Conservation (phyloP, 306 rosid species). For the Parietaria judaica region DNA sequence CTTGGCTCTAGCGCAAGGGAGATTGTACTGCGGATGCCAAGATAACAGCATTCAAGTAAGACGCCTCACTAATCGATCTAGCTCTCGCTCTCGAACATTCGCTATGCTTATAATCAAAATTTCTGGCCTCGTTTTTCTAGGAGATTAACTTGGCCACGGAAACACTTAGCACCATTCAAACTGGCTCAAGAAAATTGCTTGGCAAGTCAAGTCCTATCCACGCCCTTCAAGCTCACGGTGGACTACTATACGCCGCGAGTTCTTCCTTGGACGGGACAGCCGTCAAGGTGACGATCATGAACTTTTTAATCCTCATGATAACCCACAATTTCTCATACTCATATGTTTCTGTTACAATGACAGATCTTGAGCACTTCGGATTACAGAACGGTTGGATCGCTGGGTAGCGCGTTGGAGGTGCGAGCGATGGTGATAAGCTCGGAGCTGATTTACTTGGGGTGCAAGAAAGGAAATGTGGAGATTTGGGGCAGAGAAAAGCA, state of each 20-base stretch:
- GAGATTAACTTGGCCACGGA: slow-evolving; percentile 73
- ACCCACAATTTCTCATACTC: too few species aligned
- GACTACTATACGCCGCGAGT: slow-evolving; percentile 55
- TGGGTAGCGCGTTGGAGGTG: slow-evolving; percentile 58
- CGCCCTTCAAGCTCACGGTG: slow-evolving; percentile 56
- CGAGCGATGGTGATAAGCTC: slow-evolving; percentile 72
- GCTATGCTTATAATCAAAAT: background rate
- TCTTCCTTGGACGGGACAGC: slow-evolving; percentile 63
- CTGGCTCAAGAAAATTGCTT: slow-evolving; percentile 58
- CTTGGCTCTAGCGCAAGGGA: slow-evolving; percentile 52
- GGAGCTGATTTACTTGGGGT: slow-evolving; percentile 69
- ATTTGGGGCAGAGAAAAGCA: slow-evolving; percentile 68
- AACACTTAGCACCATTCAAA: slow-evolving; percentile 51
- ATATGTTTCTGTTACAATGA: background rate
- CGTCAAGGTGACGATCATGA: slow-evolving; percentile 56
- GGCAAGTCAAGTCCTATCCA: slow-evolving; percentile 66
- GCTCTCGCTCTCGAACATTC: background rate
- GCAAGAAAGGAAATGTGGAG: slow-evolving; percentile 78
- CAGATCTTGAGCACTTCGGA: slow-evolving; percentile 64
- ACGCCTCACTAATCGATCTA: slow-evolving; percentile 5
- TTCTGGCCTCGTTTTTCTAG: slow-evolving; percentile 28
- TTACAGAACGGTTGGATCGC: slow-evolving; percentile 50
- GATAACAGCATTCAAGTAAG: slow-evolving; percentile 81
- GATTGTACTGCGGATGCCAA: slow-evolving; percentile 79
- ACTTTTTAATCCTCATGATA: background rate